Evolutionary conservation across 2,329 filamentous ascomycete genomes (phyloP), one percentile per base, ranked within the genome.

Genomic region (Phoma sp.): DNA sequence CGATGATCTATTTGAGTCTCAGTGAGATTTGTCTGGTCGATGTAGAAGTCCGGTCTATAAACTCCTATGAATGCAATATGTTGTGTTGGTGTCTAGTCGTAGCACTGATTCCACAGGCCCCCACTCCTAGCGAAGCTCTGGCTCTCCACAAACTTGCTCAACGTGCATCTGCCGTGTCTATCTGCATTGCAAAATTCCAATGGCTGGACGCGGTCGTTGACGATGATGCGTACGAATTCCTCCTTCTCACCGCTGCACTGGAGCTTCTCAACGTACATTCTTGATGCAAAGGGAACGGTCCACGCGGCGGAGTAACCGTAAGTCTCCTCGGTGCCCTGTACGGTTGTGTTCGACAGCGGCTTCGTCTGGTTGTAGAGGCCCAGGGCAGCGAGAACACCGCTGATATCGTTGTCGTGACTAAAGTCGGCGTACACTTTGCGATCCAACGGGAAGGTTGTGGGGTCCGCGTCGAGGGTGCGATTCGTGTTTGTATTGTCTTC

Each of bases 221-320:
- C 79, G 54, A 97, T 76, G 4, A 96, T 81, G 30, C 93, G 83
- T 10, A 97, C 90, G 46, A 89, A 79, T 73, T 95, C 89, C 67
- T 91, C 85, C 1, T 75, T 60, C n/a, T 76, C 72, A 12, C 69
- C 78, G 2, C 71, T 71, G 72, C 93, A 97, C 33, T 75, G 76
- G 84, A 96, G 87, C 81, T 93, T 95, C 81, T 97, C 93, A 29
- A 97, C 85, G 72, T 96, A 96, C 74, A 92, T 84, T 47, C 92
- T 81, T 15, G 85, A 87, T 0, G 83, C 90, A 75, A 97, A 96
- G 0, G 93, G 90, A 15, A 96, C 91, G 0, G 86, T 84, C 88
- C 90, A 93, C 12, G 87, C 83, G 0, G 91, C 85, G 10, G 89
- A 87, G 72, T 86, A 96, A 3, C 91, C 91, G 29, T 84, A 80